These are phyloP conservation scores for Lachnellula suecica DNA, from an alignment of 2,329 filamentous ascomycete species.

Conservation along the genomic window DNA sequence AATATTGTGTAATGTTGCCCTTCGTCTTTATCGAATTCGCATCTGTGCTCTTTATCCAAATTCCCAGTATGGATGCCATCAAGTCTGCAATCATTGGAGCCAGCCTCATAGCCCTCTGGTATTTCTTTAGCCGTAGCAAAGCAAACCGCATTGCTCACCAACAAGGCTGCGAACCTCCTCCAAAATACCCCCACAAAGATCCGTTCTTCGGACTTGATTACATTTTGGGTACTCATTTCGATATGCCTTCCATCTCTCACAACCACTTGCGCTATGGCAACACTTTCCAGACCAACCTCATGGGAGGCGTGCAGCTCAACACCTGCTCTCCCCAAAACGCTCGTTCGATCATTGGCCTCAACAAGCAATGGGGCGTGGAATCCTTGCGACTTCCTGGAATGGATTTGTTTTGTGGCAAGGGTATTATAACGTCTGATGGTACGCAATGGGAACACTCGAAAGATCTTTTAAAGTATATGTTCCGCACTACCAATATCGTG, in stretches of 20 bases:
- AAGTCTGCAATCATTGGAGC: too few relatives aligned
- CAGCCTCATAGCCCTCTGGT: too few relatives aligned
- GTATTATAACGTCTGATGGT: slow-evolving; percentile 1
- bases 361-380: neutral
- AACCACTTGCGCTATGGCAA: neutral
- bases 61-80: too few relatives aligned
- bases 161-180: slow-evolving; percentile 47
- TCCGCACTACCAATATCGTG: neutral
- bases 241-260: neutral
- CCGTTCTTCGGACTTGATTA: slow-evolving; percentile 56
- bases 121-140: too few relatives aligned
- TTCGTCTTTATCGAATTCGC: too few relatives aligned
- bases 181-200: slow-evolving; percentile 50
- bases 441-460: neutral
- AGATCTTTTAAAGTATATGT: neutral
- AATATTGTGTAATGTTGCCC: too few relatives aligned
- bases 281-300: neutral
- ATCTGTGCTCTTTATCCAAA: too few relatives aligned
- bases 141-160: slow-evolving; percentile 6
- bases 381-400: slow-evolving; percentile 1
- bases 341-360: neutral
- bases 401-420: neutral
- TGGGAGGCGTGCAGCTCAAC: neutral
- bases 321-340: neutral
- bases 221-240: slow-evolving; percentile 24